These are phyloP conservation scores for Huiozyma naganishii DNA, from an alignment of 805 yeast genomes.

Conservation along the genomic window DNA sequence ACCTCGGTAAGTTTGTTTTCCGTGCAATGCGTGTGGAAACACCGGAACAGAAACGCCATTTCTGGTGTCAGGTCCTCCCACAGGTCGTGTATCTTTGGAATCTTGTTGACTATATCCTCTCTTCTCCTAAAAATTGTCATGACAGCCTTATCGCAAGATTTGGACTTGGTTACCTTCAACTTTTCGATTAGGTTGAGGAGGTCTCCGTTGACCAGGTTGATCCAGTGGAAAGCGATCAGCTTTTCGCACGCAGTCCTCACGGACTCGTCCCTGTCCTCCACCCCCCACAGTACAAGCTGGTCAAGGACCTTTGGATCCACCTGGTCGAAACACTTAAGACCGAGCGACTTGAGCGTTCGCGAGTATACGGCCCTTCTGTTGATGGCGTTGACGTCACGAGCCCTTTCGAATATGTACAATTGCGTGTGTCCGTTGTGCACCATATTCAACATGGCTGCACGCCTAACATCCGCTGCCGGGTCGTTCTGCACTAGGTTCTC, in stretches of 20 bases:
- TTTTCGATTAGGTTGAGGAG: constrained; percentile 60
- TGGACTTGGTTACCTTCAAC: constrained; percentile 57
- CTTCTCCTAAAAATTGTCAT: constrained; percentile 49
- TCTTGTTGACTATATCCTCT: constrained; percentile 48
- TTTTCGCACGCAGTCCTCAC: constrained; percentile 65
- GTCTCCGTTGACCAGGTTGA: constrained; percentile 55
- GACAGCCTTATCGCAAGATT: constrained; percentile 58
- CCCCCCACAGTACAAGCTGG: constrained; percentile 68
- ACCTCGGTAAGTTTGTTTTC: constrained; percentile 40
- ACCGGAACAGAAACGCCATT: constrained; percentile 58
- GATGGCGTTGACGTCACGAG: constrained; percentile 63
- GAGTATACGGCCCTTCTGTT: constrained; percentile 69
- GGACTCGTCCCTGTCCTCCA: constrained; percentile 69
- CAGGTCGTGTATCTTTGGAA: constrained; percentile 51
- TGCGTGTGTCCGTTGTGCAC: constrained; percentile 43
- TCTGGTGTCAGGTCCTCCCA: constrained; percentile 70
- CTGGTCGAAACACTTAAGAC: constrained; percentile 39
- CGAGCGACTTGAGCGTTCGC: constrained; percentile 54
- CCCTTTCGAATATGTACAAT: constrained; percentile 61
- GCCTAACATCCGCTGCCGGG: constrained; percentile 76
- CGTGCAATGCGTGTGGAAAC: constrained; percentile 54
- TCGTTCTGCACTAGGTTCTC: constrained; percentile 58
- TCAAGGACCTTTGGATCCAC: constrained; percentile 41
- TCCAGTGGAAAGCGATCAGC: constrained; percentile 67
- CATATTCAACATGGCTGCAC: constrained; percentile 70